Percentiles rank a stretch among this genome's conserved stretches.
Evolutionary conservation across 495 filamentous ascomycete species (phyloP).

Genomic region (Hypoxylon trugodes): DNA sequence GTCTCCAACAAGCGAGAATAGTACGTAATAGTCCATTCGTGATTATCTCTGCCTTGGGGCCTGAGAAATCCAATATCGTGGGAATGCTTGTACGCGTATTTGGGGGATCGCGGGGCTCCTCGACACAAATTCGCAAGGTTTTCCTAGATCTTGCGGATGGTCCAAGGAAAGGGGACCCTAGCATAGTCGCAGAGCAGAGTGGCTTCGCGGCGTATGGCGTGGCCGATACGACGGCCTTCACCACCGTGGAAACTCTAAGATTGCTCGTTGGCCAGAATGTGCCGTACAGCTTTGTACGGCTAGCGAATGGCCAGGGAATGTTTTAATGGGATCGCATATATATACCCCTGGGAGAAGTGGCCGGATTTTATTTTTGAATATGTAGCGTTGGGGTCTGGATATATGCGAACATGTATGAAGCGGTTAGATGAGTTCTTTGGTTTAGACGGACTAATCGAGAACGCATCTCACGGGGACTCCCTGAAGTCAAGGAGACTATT

Average conservation of each 20-base stretch:
- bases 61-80: constrained; percentile 81
- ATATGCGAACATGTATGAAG: constrained; percentile 17
- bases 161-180: constrained; percentile 70
- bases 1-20: constrained; percentile 70
- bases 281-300: constrained; percentile 82
- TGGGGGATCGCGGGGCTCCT: constrained; percentile 53
- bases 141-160: constrained; percentile 82
- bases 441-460: constrained; percentile 16
- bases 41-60: constrained; percentile 78
- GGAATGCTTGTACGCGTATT: constrained; percentile 79
- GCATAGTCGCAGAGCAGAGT: constrained; percentile 69
- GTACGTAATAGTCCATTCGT: constrained; percentile 71
- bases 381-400: constrained; percentile 1
- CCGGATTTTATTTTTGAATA: not conserved
- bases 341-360: constrained; percentile 29
- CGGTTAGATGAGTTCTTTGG: constrained; percentile 13
- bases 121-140: constrained; percentile 70
- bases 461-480: constrained; percentile 4
- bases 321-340: constrained; percentile 56
- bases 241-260: constrained; percentile 79
- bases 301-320: constrained; percentile 75
- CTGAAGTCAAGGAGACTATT: not conserved
- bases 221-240: constrained; percentile 81
- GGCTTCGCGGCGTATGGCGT: constrained; percentile 83
- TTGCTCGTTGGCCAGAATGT: constrained; percentile 85